These are phyloP conservation scores for Thermochaetoides dissita DNA, from an alignment of 2,329 filamentous ascomycete species.

Conservation along the genomic window DNA sequence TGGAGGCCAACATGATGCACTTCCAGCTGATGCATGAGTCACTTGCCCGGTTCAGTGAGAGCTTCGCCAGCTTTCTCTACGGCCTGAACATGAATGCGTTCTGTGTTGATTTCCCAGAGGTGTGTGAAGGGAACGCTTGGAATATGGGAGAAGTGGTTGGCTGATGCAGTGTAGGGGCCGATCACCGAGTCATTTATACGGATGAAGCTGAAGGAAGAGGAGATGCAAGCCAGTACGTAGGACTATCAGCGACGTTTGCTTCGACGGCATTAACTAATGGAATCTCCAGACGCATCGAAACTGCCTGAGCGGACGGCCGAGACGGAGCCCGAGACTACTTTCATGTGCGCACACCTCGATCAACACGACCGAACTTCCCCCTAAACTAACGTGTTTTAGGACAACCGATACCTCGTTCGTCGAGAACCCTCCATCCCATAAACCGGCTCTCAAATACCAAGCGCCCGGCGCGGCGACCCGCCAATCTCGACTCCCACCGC, in stretches of 20 bases:
- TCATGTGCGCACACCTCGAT: constrained; percentile 45
- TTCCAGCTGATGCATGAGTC: constrained; percentile 96
- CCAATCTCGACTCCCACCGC: constrained; percentile 34
- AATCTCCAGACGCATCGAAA: constrained; percentile 7
- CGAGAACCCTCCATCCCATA: constrained; percentile 57
- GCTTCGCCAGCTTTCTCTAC: constrained; percentile 88
- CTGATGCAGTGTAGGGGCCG: constrained; percentile 46
- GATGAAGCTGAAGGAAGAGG: constrained; percentile 42
- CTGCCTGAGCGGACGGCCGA: constrained; percentile 22
- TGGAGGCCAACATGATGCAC: constrained; percentile 96
- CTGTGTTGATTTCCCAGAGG: constrained; percentile 94
- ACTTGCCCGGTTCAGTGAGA: constrained; percentile 82
- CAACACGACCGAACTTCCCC: not conserved
- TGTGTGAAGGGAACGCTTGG: constrained; percentile 20
- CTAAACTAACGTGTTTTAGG: constrained; percentile 30
- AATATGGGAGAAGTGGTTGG: not conserved
- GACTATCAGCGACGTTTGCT: no score
- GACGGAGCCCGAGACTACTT: constrained; percentile 60
- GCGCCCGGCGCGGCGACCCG: constrained; percentile 28
- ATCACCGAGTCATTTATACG: constrained; percentile 69
- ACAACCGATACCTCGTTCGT: constrained; percentile 87
- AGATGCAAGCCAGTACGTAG: constrained; percentile 1
- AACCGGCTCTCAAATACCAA: constrained; percentile 31
- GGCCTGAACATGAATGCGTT: constrained; percentile 98
- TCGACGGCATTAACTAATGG: no score